Evolutionary conservation across 352 stramenopile genomes (phyloP).

Genomic region (Pythium apleroticum): DNA sequence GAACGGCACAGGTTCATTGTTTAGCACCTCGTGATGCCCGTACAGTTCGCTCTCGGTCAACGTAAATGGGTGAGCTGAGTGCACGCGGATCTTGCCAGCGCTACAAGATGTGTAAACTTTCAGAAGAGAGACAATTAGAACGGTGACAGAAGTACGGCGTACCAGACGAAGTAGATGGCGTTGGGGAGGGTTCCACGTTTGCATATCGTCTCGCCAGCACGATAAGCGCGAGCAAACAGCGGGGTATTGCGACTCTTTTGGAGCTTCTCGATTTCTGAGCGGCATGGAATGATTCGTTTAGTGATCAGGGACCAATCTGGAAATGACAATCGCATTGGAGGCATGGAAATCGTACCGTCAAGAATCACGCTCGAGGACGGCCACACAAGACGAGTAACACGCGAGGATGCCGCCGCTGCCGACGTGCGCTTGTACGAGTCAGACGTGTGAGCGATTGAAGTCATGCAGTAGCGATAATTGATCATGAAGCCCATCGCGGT

Average conservation of each 20-base stretch:
- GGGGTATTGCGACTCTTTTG: conserved; percentile 51
- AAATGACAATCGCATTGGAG: background rate
- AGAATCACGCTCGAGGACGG: conserved; percentile 50
- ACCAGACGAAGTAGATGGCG: conserved; percentile 84
- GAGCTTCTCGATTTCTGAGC: conserved; percentile 52
- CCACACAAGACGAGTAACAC: conserved; percentile 60
- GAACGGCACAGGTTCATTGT: conserved; percentile 73
- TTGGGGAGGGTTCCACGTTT: conserved; percentile 60
- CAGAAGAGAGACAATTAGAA: background rate
- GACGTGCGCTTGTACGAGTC: conserved; percentile 81
- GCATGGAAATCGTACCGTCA: conserved; percentile 39
- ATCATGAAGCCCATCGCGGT: conserved; percentile 78
- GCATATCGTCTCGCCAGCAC: conserved; percentile 60
- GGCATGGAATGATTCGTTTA: background rate
- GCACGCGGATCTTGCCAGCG: conserved; percentile 59
- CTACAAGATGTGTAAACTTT: conserved; percentile 24
- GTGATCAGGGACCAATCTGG: background rate
- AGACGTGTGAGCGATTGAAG: conserved; percentile 69
- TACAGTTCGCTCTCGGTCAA: conserved; percentile 55
- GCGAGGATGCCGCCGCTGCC: conserved; percentile 58
- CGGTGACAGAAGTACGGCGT: too few species aligned
- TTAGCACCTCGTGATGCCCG: conserved; percentile 64
- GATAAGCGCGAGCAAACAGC: conserved; percentile 71
- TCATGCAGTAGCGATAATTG: conserved; percentile 89
- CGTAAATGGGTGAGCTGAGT: conserved; percentile 62